A percentile compares a stretch with the other conserved stretches of the same genome.
These are phyloP conservation scores for Heracleum sosnowskyi DNA, from an alignment of 129 eudicot species.

Conservation along the genomic window DNA sequence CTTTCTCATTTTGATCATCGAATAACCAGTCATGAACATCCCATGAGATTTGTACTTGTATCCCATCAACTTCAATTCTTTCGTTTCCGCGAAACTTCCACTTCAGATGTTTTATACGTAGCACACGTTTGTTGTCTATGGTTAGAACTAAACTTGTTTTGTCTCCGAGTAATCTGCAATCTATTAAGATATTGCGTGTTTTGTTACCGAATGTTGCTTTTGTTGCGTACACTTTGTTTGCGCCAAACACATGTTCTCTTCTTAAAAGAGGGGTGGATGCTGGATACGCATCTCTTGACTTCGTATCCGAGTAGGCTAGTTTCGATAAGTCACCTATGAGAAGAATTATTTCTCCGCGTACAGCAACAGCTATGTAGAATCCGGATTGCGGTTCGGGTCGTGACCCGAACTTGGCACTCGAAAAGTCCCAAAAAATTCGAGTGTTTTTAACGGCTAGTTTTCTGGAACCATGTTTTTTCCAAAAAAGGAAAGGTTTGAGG, in stretches of 20 bases:
- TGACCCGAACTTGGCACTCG: slow-evolving; percentile 51
- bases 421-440: slow-evolving; percentile 44
- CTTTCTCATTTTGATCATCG: slow-evolving; percentile 43
- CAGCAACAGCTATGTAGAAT: slow-evolving; percentile 47
- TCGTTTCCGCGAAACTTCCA: slow-evolving; percentile 82
- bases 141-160: slow-evolving; percentile 36
- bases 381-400: slow-evolving; percentile 69
- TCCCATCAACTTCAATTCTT: slow-evolving; percentile 54
- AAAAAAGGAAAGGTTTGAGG: slow-evolving; percentile 52
- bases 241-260: slow-evolving; percentile 55
- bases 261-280: slow-evolving; percentile 28
- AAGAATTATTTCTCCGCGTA: slow-evolving; percentile 35
- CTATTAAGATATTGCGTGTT: slow-evolving; percentile 35
- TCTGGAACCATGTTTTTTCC: slow-evolving; percentile 52
- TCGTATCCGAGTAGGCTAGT: slow-evolving; percentile 35
- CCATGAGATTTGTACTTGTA: slow-evolving; percentile 57
- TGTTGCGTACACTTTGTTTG: slow-evolving; percentile 36
- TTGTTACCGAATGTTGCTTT: slow-evolving; percentile 38
- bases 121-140: slow-evolving; percentile 45
- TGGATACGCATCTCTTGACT: not conserved
- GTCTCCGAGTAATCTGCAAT: slow-evolving; percentile 28
- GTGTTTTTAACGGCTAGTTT: slow-evolving; percentile 25
- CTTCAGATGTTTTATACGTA: slow-evolving; percentile 49
- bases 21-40: slow-evolving; percentile 68
- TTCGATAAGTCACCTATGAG: slow-evolving; percentile 43